Conservation (phyloP, 768 basidiomycete species). For the Amanita rimosa region DNA sequence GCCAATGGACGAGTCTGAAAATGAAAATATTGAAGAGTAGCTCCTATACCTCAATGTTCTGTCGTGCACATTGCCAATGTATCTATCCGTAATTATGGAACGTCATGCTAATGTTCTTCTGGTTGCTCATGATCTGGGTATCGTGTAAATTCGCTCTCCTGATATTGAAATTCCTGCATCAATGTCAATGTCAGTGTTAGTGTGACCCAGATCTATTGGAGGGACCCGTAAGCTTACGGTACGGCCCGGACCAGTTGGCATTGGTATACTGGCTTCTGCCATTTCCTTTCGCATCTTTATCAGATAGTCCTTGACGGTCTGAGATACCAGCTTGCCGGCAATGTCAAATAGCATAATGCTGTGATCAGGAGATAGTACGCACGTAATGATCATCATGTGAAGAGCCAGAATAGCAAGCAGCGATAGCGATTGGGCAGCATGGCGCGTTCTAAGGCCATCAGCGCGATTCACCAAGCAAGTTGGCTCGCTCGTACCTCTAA, state of each 20-base stretch:
- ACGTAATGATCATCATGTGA: constrained; percentile 74
- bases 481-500: constrained; percentile 41
- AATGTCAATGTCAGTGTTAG: no score
- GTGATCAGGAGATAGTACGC: constrained; percentile 13
- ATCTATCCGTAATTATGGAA: not conserved
- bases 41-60: not conserved
- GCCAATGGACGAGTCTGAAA: not conserved
- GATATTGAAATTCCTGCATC: constrained; percentile 3
- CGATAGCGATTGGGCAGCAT: constrained; percentile 75
- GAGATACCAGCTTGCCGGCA: constrained; percentile 44
- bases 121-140: constrained; percentile 1
- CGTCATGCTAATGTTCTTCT: constrained; percentile 1
- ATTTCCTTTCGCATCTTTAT: constrained; percentile 39
- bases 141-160: constrained; percentile 4
- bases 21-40: not conserved
- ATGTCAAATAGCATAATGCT: not conserved
- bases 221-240: not conserved
- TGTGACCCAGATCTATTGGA: no score
- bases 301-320: constrained; percentile 58
- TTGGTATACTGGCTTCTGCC: constrained; percentile 23
- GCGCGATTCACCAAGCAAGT: not conserved
- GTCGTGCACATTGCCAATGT: constrained; percentile 6
- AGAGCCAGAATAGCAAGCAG: constrained; percentile 73
- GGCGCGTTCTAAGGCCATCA: constrained; percentile 47
- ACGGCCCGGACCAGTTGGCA: constrained; percentile 9